phyloP scores from a whole-genome alignment of 257 asterid genomes.

The Nicotiana benthamiana region DNA sequence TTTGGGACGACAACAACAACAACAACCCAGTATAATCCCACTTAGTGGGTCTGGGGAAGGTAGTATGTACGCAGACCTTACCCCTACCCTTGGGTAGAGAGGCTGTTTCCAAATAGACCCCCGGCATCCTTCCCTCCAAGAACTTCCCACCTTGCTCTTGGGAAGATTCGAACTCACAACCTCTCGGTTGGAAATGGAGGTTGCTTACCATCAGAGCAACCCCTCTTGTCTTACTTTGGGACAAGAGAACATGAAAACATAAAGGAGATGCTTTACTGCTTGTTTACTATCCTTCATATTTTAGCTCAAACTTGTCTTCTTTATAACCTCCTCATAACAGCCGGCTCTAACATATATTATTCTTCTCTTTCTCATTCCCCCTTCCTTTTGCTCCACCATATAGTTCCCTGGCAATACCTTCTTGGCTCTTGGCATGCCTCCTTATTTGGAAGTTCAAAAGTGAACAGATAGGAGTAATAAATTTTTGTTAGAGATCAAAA shows the following conservation, averaged over 20 bases:
- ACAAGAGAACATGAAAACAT: background rate
- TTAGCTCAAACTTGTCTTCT: background rate
- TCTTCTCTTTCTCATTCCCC: background rate
- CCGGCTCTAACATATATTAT: background rate
- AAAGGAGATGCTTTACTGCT: background rate
- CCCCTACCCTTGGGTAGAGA: too few relatives aligned
- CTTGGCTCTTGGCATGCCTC: background rate
- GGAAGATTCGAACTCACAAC: too few relatives aligned
- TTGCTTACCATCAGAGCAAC: too few relatives aligned
- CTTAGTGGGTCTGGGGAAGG: too few relatives aligned
- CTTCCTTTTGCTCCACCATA: background rate
- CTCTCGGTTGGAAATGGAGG: too few relatives aligned
- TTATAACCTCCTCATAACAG: background rate
- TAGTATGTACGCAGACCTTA: too few relatives aligned
- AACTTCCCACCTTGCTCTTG: too few relatives aligned
- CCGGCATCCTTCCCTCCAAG: too few relatives aligned
- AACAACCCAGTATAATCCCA: too few relatives aligned
- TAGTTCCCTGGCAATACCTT: background rate
- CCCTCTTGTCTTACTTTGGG: too few relatives aligned
- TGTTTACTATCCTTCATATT: background rate
- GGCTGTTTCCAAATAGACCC: too few relatives aligned
- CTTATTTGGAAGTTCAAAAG: background rate
- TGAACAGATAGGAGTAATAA: background rate
- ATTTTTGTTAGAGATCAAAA: background rate
- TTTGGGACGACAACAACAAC: too few relatives aligned